These are phyloP conservation scores for Citrus hindsii DNA, from an alignment of 345 rosid species.

Conservation along the genomic window DNA sequence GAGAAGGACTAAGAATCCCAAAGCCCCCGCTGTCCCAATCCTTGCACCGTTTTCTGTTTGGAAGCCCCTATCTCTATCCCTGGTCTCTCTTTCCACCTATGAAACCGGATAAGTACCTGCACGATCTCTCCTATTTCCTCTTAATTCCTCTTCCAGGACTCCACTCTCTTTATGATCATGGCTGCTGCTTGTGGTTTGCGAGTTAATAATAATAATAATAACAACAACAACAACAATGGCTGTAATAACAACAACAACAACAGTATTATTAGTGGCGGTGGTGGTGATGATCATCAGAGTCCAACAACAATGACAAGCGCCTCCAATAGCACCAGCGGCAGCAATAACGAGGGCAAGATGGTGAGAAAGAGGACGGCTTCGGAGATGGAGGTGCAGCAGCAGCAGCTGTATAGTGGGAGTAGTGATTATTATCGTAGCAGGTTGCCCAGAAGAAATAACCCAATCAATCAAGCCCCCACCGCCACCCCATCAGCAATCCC, in stretches of 20 bases:
- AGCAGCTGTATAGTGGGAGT: slow-evolving; percentile 17
- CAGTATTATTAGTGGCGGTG: neutral
- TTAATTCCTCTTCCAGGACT: neutral
- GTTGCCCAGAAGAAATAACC: slow-evolving; percentile 32
- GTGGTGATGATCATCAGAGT: neutral
- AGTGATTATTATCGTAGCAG: slow-evolving; percentile 33
- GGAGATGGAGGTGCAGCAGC: slow-evolving; percentile 50
- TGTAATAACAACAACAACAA: no score
- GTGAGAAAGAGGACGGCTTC: slow-evolving; percentile 84
- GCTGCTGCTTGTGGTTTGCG: slow-evolving; percentile 44
- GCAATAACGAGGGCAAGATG: slow-evolving; percentile 35
- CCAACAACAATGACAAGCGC: slow-evolving; percentile 10
- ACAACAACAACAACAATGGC: no score
- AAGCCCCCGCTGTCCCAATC: slow-evolving; percentile 35
- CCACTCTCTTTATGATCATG: slow-evolving; percentile 21
- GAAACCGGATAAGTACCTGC: neutral
- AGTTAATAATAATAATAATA: slow-evolving; percentile 6
- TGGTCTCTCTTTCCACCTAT: no score
- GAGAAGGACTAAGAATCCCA: slow-evolving; percentile 27
- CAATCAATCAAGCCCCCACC: slow-evolving; percentile 20
- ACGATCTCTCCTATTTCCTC: neutral
- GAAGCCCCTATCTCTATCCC: slow-evolving; percentile 20
- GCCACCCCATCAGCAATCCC: slow-evolving; percentile 11
- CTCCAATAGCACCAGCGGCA: slow-evolving; percentile 19
- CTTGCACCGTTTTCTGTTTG: slow-evolving; percentile 44